Conservation (phyloP, 345 rosid genomes). For the Brassica carinata region DNA sequence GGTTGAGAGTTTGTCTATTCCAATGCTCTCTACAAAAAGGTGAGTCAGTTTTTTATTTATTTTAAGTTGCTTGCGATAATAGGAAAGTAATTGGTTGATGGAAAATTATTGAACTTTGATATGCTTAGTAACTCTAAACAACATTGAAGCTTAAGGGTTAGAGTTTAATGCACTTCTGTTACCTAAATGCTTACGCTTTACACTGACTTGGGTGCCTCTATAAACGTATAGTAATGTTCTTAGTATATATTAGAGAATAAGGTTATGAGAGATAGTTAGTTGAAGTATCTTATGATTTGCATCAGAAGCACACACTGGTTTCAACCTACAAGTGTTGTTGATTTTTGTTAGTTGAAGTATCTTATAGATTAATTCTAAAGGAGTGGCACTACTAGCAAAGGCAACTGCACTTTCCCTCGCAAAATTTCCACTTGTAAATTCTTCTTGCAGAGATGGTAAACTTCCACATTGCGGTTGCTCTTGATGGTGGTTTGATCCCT, state of each 20-base stretch:
- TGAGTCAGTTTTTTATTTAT: neutral
- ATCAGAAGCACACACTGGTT: neutral
- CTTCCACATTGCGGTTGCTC: slow-evolving; percentile 79
- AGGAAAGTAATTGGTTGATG: no score
- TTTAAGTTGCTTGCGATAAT: no score
- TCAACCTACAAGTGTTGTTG: neutral
- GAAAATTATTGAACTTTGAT: no score
- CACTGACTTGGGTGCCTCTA: no score
- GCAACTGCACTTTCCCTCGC: slow-evolving; percentile 90
- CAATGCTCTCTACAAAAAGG: slow-evolving; percentile 96
- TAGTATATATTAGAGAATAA: neutral
- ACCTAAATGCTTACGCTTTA: no score
- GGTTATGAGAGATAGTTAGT: no score
- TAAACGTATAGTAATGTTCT: neutral
- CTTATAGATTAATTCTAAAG: slow-evolving; percentile 86
- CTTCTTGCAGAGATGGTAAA: slow-evolving; percentile 83
- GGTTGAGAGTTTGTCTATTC: slow-evolving; percentile 83
- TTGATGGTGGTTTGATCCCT: slow-evolving; percentile 89
- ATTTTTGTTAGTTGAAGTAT: neutral
- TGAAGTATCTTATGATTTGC: neutral
- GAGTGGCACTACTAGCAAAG: slow-evolving; percentile 92
- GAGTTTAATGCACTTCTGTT: no score
- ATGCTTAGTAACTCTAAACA: no score
- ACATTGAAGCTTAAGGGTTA: no score
- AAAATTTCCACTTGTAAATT: slow-evolving; percentile 78